Conservation (phyloP, 176 grass and related monocot genomes). For the Pharus latifolius region DNA sequence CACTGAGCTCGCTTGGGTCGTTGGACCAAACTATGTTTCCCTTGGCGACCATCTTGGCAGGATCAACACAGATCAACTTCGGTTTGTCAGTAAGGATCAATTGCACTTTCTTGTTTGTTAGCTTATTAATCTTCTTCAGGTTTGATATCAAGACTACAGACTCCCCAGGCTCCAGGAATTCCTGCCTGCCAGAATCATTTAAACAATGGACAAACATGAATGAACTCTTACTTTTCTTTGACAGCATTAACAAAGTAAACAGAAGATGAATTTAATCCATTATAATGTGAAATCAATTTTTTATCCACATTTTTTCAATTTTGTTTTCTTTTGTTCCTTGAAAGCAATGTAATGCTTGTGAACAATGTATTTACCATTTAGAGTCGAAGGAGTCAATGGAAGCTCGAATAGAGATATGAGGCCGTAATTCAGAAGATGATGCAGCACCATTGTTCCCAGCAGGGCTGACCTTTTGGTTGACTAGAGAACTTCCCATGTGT, state of each 20-base stretch:
- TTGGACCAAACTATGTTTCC: conserved; percentile 73
- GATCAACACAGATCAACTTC: conserved; percentile 84
- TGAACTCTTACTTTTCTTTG: conserved; percentile 15
- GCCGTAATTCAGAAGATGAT: conserved; percentile 72
- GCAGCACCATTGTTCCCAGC: conserved; percentile 35
- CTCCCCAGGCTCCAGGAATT: conserved; percentile 80
- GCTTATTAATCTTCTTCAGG: conserved; percentile 94
- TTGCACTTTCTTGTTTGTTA: conserved; percentile 97
- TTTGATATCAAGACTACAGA: conserved; percentile 85
- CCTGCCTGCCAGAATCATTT: conserved; percentile 63
- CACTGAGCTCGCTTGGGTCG: conserved; percentile 56
- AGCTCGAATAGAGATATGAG: conserved; percentile 67
- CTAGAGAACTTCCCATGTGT: conserved; percentile 38
- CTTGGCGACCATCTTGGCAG: conserved; percentile 83
- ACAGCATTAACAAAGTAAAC: too few relatives aligned
- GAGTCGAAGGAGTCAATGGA: conserved; percentile 99
- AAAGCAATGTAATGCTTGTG: conserved; percentile 9
- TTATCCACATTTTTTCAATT: too few relatives aligned
- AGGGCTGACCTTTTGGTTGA: conserved; percentile 38
- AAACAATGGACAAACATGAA: conserved; percentile 12
- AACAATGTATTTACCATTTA: conserved; percentile 63
- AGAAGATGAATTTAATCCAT: too few relatives aligned
- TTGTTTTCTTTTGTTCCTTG: conserved; percentile 1
- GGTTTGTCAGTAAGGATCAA: conserved; percentile 91
- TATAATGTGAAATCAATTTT: too few relatives aligned